Base-by-base conservation (phyloP, 371 early-diverging fungal genomes). In the Cladochytrium tenue region DNA sequence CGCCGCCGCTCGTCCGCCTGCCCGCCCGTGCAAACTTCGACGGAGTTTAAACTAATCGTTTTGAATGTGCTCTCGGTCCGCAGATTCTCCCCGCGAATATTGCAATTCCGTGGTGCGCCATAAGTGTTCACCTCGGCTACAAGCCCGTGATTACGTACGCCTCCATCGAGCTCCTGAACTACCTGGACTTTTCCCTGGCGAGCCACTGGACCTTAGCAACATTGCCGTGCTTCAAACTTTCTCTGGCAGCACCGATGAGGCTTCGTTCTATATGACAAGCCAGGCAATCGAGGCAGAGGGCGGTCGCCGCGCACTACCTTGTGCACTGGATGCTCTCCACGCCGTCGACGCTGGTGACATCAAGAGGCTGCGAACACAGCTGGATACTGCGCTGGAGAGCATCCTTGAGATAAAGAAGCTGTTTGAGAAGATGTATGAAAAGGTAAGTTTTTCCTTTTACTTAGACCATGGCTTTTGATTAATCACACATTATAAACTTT, bases 261-360 rank as follows among this genome's bases (percentile, higher is more conserved):
- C 95, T 0, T 96, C 96, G 96, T 98, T 98, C 73, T 96, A 94
- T 76, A 82, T 97, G 32, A 88, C 95, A 35, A 90, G 95, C 2
- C 85, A 90, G 0, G 93, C 91, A 0, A 95, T 95, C 59, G 98
- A 98, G 67, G 88, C 91, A 26, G 83, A 79, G 17, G 83, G 81
- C 17, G 94, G 96, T 23, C 95, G 93, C 1, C 89, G 87, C 5
- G 91, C 91, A 10, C 68, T 95, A 2, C 69, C 71, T 10, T 71
- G 71, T 0, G 75, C 80, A 43, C 30, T 76, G 0, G 57, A 66
- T 5, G 74, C 72, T 0, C 62, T 73, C 65, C 61, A 73, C 4
- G 74, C 76, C 2, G 63, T 79, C 15, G 63, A 67, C 1, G 51
- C 43, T 20, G 70, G 80, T 25, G 79, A 87, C 58, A 64, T 76